Conservation (phyloP, 352 stramenopile genomes). For the Phytophthora ohioensis region DNA sequence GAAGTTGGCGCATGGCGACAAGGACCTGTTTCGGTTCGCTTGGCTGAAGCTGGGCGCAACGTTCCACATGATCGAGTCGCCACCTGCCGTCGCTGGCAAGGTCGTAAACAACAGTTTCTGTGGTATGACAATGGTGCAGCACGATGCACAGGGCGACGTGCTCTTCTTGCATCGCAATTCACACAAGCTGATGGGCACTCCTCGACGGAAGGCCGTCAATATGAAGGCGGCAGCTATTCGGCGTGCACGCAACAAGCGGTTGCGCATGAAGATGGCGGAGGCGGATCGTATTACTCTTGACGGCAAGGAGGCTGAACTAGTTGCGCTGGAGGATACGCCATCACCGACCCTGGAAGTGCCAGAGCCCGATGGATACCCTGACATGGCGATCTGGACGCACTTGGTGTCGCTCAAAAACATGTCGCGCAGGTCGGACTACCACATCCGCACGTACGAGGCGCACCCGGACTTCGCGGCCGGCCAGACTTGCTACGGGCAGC, state of each 20-base stretch:
- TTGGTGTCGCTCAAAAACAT: conserved; percentile 62
- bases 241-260: conserved; percentile 31
- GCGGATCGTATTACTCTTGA: conserved; percentile 24
- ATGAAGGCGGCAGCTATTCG: conserved; percentile 37
- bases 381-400: conserved; percentile 71
- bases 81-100: conserved; percentile 48
- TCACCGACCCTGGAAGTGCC: conserved; percentile 30
- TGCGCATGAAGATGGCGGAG: conserved; percentile 39
- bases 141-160: conserved; percentile 42
- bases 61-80: conserved; percentile 57
- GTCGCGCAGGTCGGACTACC: conserved; percentile 48
- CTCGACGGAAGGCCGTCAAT: conserved; percentile 29
- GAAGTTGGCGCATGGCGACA: conserved; percentile 57
- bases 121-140: conserved; percentile 60
- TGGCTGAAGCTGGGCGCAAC: conserved; percentile 54
- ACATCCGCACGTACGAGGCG: conserved; percentile 58
- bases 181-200: conserved; percentile 47
- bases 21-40: conserved; percentile 67
- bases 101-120: conserved; percentile 52
- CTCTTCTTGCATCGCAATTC: conserved; percentile 65
- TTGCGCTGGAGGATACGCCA: conserved; percentile 18
- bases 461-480: conserved; percentile 45
- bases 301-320: neutral
- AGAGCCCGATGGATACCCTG: conserved; percentile 39
- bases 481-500: conserved; percentile 68